A percentile compares a stretch with the other conserved stretches of the same genome.
Conservation (phyloP, 1,284 basidiomycete species). For the Sparassis latifolia region DNA sequence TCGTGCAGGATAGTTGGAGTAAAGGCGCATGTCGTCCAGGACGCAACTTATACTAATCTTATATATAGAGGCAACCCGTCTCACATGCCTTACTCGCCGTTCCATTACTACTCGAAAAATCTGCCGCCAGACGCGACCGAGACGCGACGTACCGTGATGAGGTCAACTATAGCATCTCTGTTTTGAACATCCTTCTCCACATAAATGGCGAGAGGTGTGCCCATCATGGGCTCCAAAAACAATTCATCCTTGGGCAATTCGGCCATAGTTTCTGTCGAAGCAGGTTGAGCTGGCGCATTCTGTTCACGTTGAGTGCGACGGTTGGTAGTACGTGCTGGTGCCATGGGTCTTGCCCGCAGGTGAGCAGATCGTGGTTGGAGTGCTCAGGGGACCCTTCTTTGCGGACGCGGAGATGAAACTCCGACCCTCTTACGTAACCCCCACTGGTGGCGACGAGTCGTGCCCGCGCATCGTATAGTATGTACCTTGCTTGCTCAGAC, state of each 20-base stretch:
- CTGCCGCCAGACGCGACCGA: background rate
- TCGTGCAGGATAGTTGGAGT: background rate
- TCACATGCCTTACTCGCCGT: no score
- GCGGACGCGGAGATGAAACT: slow-evolving; percentile 20
- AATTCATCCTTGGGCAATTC: slow-evolving; percentile 34
- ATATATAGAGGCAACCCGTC: no score
- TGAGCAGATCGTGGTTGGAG: slow-evolving; percentile 34
- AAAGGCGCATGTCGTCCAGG: no score
- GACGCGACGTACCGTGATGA: slow-evolving; percentile 51
- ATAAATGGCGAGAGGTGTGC: slow-evolving; percentile 65
- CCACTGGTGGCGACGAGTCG: background rate
- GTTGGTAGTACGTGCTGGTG: slow-evolving; percentile 56
- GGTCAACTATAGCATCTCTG: slow-evolving; percentile 51
- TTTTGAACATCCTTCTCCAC: slow-evolving; percentile 74
- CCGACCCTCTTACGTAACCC: slow-evolving; percentile 2
- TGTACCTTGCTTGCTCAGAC: background rate
- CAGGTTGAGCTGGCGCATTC: slow-evolving; percentile 20
- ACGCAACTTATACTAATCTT: no score
- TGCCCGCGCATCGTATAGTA: background rate
- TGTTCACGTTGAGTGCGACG: slow-evolving; percentile 39
- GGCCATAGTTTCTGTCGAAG: slow-evolving; percentile 12
- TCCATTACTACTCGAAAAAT: background rate
- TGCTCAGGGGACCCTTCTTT: slow-evolving; percentile 23
- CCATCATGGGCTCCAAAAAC: slow-evolving; percentile 76
- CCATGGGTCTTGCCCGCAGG: slow-evolving; percentile 63